Conservation (phyloP, 2,329 filamentous ascomycete species). For the Botrytis fragariae region DNA sequence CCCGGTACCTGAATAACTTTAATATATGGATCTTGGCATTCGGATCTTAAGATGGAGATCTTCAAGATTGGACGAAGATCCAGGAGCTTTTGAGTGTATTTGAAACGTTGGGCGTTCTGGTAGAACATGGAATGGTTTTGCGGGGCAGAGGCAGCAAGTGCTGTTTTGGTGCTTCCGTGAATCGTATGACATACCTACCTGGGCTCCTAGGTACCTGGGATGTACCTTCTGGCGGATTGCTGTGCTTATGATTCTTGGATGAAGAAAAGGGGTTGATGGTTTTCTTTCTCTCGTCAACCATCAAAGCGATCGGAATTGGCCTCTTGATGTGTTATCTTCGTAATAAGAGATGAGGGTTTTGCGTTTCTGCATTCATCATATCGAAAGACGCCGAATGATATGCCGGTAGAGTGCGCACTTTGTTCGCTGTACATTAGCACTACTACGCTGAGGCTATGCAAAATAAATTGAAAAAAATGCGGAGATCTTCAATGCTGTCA, state of each 20-base stretch:
- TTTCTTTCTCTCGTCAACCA: background rate
- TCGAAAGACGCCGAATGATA: background rate
- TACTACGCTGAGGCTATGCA: slow-evolving; percentile 19
- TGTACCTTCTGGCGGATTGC: background rate
- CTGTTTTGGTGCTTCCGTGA: background rate
- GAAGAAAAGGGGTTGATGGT: background rate
- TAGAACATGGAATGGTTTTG: background rate
- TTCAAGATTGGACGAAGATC: slow-evolving; percentile 21
- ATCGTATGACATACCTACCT: background rate
- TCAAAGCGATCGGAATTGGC: background rate
- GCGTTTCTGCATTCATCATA: background rate
- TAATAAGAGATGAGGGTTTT: slow-evolving; percentile 4
- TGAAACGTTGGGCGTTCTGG: slow-evolving; percentile 7
- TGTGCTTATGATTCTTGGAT: background rate
- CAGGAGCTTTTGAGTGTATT: background rate
- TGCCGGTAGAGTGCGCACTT: background rate
- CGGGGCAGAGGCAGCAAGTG: background rate
- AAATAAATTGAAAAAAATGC: slow-evolving; percentile 3
- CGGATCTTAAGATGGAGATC: slow-evolving; percentile 17
- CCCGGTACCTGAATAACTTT: background rate
- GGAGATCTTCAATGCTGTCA: slow-evolving; percentile 13
- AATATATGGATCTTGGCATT: slow-evolving; percentile 21
- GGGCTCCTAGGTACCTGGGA: background rate
- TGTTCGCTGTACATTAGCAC: slow-evolving; percentile 2
- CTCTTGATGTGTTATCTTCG: background rate